Evolutionary conservation across 257 asterid species (phyloP).

Genomic region (Apocynum venetum): DNA sequence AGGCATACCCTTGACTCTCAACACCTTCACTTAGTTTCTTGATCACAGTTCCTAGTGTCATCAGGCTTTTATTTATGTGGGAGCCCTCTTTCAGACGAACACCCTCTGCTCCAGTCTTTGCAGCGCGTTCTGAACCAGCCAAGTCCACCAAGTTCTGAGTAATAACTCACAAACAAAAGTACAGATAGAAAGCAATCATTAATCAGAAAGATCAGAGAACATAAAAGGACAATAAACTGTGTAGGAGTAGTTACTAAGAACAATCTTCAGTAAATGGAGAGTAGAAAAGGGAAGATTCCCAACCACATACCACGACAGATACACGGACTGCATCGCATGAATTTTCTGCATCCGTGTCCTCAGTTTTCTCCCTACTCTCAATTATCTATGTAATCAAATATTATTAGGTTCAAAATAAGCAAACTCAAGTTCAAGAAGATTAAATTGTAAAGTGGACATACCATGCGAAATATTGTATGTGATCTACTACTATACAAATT

Average conservation of each 20-base stretch:
- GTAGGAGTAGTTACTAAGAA: neutral
- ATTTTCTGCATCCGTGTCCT: slow-evolving; percentile 44
- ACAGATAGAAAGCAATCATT: neutral
- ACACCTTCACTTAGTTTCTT: slow-evolving; percentile 97
- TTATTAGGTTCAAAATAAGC: slow-evolving; percentile 3
- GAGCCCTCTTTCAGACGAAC: slow-evolving; percentile 98
- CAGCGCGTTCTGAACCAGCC: slow-evolving; percentile 99
- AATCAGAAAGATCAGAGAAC: neutral
- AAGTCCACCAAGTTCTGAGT: slow-evolving; percentile 93
- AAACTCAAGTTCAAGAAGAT: slow-evolving; percentile 10
- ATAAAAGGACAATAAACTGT: neutral
- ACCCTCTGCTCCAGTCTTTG: slow-evolving; percentile 99
- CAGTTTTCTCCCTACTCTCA: slow-evolving; percentile 88
- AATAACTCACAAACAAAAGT: slow-evolving; percentile 9
- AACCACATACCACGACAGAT: slow-evolving; percentile 74
- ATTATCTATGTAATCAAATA: slow-evolving; percentile 50
- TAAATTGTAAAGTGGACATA: slow-evolving; percentile 28
- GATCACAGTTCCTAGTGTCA: slow-evolving; percentile 96
- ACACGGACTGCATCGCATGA: slow-evolving; percentile 99
- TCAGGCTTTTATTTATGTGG: slow-evolving; percentile 90
- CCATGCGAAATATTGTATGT: slow-evolving; percentile 98
- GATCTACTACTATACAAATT: slow-evolving; percentile 92
- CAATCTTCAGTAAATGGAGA: too few relatives aligned
- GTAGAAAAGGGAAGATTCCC: slow-evolving; percentile 19
- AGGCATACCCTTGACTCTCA: slow-evolving; percentile 94